phyloP scores from a whole-genome alignment of 2,329 filamentous ascomycete genomes.

The Periconia macrospinosa region DNA sequence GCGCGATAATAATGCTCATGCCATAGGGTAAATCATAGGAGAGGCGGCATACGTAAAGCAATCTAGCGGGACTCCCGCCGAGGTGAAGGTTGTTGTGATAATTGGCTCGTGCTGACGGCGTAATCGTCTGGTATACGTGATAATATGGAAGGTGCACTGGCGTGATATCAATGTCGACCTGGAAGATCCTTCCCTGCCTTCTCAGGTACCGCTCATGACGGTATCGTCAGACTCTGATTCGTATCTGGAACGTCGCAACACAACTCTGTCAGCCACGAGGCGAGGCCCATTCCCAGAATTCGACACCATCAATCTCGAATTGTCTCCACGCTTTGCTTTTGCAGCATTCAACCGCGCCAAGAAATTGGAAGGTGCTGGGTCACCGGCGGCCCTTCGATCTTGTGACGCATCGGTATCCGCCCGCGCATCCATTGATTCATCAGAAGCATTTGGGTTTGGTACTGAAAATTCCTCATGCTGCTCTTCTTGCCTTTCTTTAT shows the following conservation, averaged over 20 bases:
- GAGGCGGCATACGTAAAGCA: background rate
- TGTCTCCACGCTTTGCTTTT: conserved; percentile 47
- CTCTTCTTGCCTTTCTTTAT: conserved; percentile 3
- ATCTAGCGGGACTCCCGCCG: background rate
- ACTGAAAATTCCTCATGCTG: conserved; percentile 8
- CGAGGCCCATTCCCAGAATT: conserved; percentile 17
- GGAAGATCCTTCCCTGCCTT: background rate
- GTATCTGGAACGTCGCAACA: background rate
- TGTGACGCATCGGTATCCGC: background rate
- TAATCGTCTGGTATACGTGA: background rate
- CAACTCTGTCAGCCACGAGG: conserved; percentile 12
- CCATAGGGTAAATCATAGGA: background rate
- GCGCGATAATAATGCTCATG: background rate
- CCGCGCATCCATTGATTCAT: background rate
- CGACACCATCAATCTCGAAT: conserved; percentile 19
- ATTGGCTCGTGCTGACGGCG: background rate
- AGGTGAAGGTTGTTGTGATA: background rate
- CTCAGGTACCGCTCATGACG: conserved; percentile 15
- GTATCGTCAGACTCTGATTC: conserved; percentile 7
- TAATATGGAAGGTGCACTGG: background rate
- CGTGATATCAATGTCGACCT: background rate
- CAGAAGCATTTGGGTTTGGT: background rate
- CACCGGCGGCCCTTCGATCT: background rate
- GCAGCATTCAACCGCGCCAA: conserved; percentile 44
- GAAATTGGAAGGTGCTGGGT: conserved; percentile 39